Evolutionary conservation across 768 basidiomycete genomes (phyloP).

Genomic region (Trametes gibbosa): DNA sequence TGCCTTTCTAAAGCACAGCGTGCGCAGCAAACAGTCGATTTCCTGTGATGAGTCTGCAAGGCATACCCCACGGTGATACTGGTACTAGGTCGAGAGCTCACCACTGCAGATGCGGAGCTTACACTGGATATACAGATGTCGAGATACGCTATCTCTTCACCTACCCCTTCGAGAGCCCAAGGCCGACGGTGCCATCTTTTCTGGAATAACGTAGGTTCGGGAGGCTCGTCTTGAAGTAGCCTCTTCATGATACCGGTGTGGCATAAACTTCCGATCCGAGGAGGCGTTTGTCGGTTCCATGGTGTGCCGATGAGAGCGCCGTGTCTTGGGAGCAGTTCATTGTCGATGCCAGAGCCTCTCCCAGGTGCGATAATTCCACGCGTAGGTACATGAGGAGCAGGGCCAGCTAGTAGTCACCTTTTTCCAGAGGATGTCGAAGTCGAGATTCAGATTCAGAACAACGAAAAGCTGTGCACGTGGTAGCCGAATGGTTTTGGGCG

Average conservation of each 20-base stretch:
- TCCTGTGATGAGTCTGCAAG: slow-evolving; percentile 43
- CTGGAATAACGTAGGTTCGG: slow-evolving; percentile 32
- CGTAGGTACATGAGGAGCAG: no score
- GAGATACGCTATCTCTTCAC: slow-evolving; percentile 48
- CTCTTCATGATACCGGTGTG: slow-evolving; percentile 48
- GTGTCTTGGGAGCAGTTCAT: not conserved
- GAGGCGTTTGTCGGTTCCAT: no score
- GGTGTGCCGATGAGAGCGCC: not conserved
- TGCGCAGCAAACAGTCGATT: slow-evolving; percentile 40
- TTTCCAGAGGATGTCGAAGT: no score
- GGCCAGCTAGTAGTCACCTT: no score
- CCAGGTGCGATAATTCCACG: not conserved
- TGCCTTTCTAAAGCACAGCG: slow-evolving; percentile 41
- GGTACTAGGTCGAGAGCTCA: no score
- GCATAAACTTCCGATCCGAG: slow-evolving; percentile 3
- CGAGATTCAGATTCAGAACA: no score
- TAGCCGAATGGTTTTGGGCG: no score
- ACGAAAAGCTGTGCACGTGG: no score
- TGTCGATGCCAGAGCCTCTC: no score
- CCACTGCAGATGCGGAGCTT: slow-evolving; percentile 38
- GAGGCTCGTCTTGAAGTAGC: slow-evolving; percentile 30
- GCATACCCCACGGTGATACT: no score
- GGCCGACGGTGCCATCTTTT: slow-evolving; percentile 22
- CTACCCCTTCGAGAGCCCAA: slow-evolving; percentile 49
- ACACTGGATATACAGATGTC: slow-evolving; percentile 73